Evolutionary conservation across 768 basidiomycete genomes (phyloP).

Genomic region (Lactarius akahatsu): DNA sequence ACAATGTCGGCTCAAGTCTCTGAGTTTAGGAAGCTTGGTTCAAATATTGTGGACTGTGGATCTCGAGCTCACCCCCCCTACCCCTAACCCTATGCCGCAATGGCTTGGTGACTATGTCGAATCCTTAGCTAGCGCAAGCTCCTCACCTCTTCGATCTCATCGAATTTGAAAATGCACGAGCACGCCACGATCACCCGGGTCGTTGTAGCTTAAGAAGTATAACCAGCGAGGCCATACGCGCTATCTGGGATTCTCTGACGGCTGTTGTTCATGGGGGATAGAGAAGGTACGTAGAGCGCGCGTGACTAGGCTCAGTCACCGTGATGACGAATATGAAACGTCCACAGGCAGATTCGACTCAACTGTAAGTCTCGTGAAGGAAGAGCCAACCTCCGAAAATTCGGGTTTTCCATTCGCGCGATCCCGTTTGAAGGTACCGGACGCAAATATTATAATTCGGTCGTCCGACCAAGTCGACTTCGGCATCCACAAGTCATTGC

Average conservation of each 20-base stretch:
- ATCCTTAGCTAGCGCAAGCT: not conserved
- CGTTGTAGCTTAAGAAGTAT: no score
- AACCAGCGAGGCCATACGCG: not conserved
- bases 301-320: not conserved
- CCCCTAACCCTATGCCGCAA: not conserved
- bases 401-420: not conserved
- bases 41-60: not conserved
- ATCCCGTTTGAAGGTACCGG: not conserved
- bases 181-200: not conserved
- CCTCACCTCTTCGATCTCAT: not conserved
- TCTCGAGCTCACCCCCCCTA: no score
- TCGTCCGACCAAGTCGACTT: conserved; percentile 35
- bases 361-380: not conserved
- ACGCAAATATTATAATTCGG: conserved; percentile 31
- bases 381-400: not conserved
- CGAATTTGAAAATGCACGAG: not conserved
- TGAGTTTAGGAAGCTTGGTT: not conserved
- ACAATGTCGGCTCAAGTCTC: not conserved
- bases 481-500: conserved; percentile 34
- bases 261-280: not conserved
- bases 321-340: not conserved
- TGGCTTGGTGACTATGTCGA: not conserved
- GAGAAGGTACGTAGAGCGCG: not conserved
- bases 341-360: not conserved
- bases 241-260: not conserved